Percentiles rank a stretch among this genome's conserved stretches.
Evolutionary conservation across 257 asterid species (phyloP).

Genomic region (Vinca minor): DNA sequence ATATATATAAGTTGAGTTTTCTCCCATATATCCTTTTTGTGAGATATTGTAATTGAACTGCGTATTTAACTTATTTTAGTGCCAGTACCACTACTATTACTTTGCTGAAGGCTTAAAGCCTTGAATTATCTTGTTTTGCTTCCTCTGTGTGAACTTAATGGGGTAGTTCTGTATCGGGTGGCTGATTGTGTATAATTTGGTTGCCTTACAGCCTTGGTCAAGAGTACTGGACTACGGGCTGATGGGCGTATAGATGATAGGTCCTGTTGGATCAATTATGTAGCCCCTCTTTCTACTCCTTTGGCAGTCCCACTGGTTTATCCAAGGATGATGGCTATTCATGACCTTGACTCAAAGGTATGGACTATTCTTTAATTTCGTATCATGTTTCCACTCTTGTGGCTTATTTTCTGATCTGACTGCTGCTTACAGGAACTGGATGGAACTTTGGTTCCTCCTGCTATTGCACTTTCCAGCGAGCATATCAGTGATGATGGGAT

Average conservation of each 20-base stretch:
- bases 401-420: slow-evolving; percentile 7
- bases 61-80: no score
- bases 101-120: neutral
- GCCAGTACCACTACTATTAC: neutral
- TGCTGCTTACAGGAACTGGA: slow-evolving; percentile 49
- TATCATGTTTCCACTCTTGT: neutral
- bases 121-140: neutral
- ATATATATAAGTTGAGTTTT: no score
- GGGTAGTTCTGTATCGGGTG: neutral
- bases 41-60: no score
- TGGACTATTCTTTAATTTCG: neutral
- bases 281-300: slow-evolving; percentile 70
- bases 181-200: slow-evolving; percentile 17
- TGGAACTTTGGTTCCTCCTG: slow-evolving; percentile 53
- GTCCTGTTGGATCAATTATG: slow-evolving; percentile 84
- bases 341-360: slow-evolving; percentile 78
- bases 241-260: slow-evolving; percentile 88
- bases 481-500: slow-evolving; percentile 67
- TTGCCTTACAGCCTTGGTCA: slow-evolving; percentile 58
- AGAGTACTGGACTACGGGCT: slow-evolving; percentile 74
- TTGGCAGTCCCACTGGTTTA: slow-evolving; percentile 84
- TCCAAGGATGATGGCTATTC: slow-evolving; percentile 87
- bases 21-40: no score
- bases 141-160: neutral
- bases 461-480: slow-evolving; percentile 82